Evolutionary conservation across 176 grass and related monocot species (phyloP), one percentile per base, ranked within the genome.

Genomic region (Zizania latifolia): DNA sequence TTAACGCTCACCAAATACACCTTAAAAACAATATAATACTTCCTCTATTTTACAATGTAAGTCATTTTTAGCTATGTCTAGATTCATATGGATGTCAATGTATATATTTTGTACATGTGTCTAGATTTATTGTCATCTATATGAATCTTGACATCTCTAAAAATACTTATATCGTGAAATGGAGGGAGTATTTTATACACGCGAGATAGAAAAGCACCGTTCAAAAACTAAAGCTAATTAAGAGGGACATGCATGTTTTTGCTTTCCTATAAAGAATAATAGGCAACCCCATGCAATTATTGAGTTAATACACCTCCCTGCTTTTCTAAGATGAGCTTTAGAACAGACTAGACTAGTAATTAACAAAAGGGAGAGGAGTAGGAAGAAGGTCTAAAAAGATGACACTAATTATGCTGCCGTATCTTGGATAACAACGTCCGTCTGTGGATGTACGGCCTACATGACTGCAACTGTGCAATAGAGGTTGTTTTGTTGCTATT

Each of bases 241-340:
- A 65, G 71, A 72, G 82, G 59, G 84, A 61, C 76, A 75, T 53
- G 62, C 44, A 59, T 62, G 69, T 70, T n/a, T 62, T 50, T 62
- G 62, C 32, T 74, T 74, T 61, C 77, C 15, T 86, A 38, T 50
- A 69, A 86, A 81, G 84, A 51, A 75, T 81, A 54, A 76, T 39
- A 22, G n/a, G 83, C 83, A 86, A 80, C 62, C 55, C 63, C 70
- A 23, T 62, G 54, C 14, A 81, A 86, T 86, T 70, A 86, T 70
- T 81, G 63, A 86, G 78, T 24, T 81, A 86, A 86, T 43, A 81
- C 64, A 34, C 64, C 33, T 16, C 26, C n/a, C 19, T 30, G 19
- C 58, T 77, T 76, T 50, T 11, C 28, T 16, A 61, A n/a, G 24
- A n/a, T n/a, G n/a, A 44, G 63, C 63, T 71, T 76, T 81, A 35